A percentile compares a stretch with the other conserved stretches of the same genome.
phyloP scores from a whole-genome alignment of 345 rosid species.

The Triadica sebifera region DNA sequence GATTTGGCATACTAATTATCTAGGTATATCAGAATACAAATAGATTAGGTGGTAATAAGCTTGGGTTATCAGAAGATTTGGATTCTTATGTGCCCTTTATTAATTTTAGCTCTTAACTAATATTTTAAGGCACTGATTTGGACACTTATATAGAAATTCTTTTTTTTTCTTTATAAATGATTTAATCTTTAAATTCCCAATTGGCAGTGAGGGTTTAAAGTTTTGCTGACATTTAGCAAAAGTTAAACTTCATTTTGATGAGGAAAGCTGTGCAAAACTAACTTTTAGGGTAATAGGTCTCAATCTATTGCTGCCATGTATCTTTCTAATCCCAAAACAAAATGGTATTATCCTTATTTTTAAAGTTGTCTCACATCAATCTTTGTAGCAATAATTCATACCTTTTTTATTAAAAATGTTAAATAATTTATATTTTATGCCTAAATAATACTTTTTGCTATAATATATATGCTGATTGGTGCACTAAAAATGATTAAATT shows the following conservation, averaged over 20 bases:
- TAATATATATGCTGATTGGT: no score
- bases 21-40: slow-evolving; percentile 17
- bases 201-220: no score
- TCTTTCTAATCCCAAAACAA: slow-evolving; percentile 19
- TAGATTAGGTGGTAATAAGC: slow-evolving; percentile 14
- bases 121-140: slow-evolving; percentile 1
- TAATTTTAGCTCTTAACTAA: neutral
- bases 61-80: slow-evolving; percentile 9
- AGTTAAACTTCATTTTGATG: slow-evolving; percentile 9
- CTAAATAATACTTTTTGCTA: no score
- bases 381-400: neutral
- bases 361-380: slow-evolving; percentile 11
- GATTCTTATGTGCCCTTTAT: neutral
- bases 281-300: slow-evolving; percentile 18
- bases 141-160: neutral
- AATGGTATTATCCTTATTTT: slow-evolving; percentile 10
- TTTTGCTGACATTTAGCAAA: neutral
- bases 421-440: no score
- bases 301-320: slow-evolving; percentile 16
- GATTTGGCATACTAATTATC: slow-evolving; percentile 7
- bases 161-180: no score
- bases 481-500: no score
- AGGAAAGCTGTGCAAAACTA: neutral
- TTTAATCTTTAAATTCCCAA: no score
- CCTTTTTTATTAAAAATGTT: no score